Evolutionary conservation across 306 rosid genomes (phyloP).

Genomic region (Fragaria nilgerrensis): DNA sequence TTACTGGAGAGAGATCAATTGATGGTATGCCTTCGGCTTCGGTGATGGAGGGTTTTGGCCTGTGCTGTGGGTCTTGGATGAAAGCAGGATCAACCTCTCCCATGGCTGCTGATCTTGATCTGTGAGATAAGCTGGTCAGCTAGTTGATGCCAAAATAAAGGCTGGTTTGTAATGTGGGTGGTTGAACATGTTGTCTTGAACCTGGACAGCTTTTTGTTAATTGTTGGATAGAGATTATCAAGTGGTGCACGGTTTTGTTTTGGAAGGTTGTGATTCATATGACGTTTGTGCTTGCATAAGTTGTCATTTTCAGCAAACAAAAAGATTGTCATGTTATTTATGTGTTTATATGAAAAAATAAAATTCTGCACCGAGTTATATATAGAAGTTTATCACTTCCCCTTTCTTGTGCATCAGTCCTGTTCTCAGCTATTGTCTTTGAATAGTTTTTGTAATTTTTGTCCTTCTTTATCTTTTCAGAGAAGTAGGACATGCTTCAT

Average conservation of each 20-base stretch:
- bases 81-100: conserved; percentile 46
- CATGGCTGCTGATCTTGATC: conserved; percentile 23
- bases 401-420: not conserved
- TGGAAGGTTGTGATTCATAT: not conserved
- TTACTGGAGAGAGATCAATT: conserved; percentile 25
- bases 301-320: too few relatives aligned
- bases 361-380: not conserved
- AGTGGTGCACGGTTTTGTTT: not conserved
- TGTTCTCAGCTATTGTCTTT: not conserved
- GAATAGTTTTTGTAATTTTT: not conserved
- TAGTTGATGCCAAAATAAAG: not conserved
- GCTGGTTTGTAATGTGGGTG: not conserved
- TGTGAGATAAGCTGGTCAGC: not conserved
- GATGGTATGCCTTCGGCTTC: conserved; percentile 50
- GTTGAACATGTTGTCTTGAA: conserved; percentile 20
- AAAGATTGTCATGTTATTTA: not conserved
- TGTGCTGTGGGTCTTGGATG: conserved; percentile 55
- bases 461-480: not conserved
- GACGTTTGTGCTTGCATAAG: not conserved
- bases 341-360: not conserved
- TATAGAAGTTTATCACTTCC: not conserved
- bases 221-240: not conserved
- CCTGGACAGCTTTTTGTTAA: conserved; percentile 22
- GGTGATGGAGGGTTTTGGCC: conserved; percentile 41
- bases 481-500: not conserved